These are phyloP conservation scores for Stephania yunnanensis DNA, from an alignment of 164 flowering plant species.

Conservation along the genomic window DNA sequence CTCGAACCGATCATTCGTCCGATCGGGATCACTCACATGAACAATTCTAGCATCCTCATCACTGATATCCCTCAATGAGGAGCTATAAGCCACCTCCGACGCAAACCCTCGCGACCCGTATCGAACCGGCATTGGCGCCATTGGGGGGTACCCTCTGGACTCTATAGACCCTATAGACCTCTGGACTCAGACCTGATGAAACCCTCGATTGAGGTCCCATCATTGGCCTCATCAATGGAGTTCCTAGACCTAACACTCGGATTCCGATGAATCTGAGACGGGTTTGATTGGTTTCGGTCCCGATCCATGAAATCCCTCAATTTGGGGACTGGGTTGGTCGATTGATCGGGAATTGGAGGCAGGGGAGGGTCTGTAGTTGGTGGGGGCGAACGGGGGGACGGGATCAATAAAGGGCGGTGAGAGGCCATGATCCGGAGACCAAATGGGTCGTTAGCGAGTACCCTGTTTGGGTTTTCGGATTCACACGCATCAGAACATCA, in stretches of 20 bases:
- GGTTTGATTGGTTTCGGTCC: not conserved
- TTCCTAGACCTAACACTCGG: constrained; percentile 33
- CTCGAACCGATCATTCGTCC: constrained; percentile 64
- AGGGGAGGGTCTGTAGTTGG: not conserved
- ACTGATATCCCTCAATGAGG: constrained; percentile 72
- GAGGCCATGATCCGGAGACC: constrained; percentile 44
- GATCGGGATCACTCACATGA: constrained; percentile 57
- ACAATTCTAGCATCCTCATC: constrained; percentile 81
- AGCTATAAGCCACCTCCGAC: constrained; percentile 44
- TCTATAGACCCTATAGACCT: too few species aligned
- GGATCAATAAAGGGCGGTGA: constrained; percentile 37
- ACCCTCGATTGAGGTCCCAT: constrained; percentile 12
- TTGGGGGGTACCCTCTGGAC: constrained; percentile 20
- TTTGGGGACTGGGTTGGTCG: not conserved
- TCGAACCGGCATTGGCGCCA: constrained; percentile 12
- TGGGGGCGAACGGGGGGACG: constrained; percentile 28
- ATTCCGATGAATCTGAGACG: constrained; percentile 1
- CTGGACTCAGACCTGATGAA: constrained; percentile 29
- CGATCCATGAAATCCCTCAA: constrained; percentile 7
- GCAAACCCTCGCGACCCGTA: constrained; percentile 56
- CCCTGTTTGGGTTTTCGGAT: not conserved
- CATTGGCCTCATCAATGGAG: constrained; percentile 21
- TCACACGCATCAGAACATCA: not conserved
- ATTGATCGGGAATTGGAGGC: not conserved
- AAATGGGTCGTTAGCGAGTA: constrained; percentile 17